Base-by-base conservation (phyloP, 305 asterid genomes). In the Rubia balearica region DNA sequence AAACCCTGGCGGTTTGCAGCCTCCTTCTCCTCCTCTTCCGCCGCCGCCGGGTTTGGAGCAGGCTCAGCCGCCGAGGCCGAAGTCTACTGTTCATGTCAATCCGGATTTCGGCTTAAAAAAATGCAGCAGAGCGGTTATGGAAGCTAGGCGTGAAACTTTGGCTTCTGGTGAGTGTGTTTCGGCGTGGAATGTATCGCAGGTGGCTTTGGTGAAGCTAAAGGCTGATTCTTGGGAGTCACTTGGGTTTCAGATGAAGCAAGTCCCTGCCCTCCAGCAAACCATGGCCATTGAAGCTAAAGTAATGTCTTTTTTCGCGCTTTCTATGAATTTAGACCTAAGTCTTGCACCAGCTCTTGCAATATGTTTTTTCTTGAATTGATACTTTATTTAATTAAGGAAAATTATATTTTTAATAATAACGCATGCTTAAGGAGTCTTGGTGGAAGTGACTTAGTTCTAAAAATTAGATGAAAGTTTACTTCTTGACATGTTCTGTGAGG, bases 211-310 rank as follows among this genome's bases (percentile, higher is more conserved):
- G 77, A 72, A 66, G 53, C 77, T 90, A 51, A 69, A 86, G 73
- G 89, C 83, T 19, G 88, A 82, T 73, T 87, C 98, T 0, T 90
- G 97, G 97, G 92, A 86, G 76, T 84, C 91, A 42, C 86, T 91
- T 78, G 96, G 98, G 53, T 75, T 83, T 79, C 85, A 80, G 64
- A 82, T 93, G 90, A 94, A 89, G 83, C 89, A 84, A 76, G 87
- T 89, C 62, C 97, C 98, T 67, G 83, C 96, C 19, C 79, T 93
- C 65, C 82, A 81, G 61, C 75, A 73, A 65, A 88, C 89, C 55
- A 64, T 83, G 36, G 78, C 65, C 59, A 83, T 77, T 5, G 98
- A 93, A 84, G 91, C 86, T 45, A 91, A 93, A 96, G 98, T 93
- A 27, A 16, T 9, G 22, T 6, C 4, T 21, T 5, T 7, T 5